phyloP scores from a whole-genome alignment of 1,284 basidiomycete genomes.

The Leccinum solheimii region DNA sequence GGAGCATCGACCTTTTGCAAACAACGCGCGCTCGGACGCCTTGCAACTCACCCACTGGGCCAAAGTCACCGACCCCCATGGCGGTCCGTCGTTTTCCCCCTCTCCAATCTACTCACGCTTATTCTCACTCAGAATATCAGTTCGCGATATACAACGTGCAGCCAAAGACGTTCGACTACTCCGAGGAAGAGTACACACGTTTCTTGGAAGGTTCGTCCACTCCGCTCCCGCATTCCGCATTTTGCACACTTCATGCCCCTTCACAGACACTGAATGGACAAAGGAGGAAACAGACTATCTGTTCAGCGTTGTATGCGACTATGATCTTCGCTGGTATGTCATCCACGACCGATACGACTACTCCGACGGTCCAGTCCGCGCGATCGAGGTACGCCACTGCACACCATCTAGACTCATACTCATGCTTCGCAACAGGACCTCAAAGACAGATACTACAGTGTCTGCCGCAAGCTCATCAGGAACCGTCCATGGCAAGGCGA shows the following conservation, averaged over 20 bases:
- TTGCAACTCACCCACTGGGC: slow-evolving; percentile 70
- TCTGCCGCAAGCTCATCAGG: slow-evolving; percentile 86
- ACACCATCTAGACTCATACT: slow-evolving; percentile 1
- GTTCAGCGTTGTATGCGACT: slow-evolving; percentile 79
- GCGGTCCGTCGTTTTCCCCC: slow-evolving; percentile 43
- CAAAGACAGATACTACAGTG: slow-evolving; percentile 93
- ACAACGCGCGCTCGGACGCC: slow-evolving; percentile 59
- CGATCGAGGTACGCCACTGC: slow-evolving; percentile 61
- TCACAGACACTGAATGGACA: slow-evolving; percentile 81
- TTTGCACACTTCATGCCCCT: slow-evolving; percentile 2
- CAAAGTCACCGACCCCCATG: slow-evolving; percentile 56
- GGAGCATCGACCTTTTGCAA: slow-evolving; percentile 75
- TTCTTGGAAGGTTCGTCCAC: slow-evolving; percentile 67
- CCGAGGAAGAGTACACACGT: slow-evolving; percentile 87
- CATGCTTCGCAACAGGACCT: slow-evolving; percentile 64
- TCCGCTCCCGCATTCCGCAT: neutral
- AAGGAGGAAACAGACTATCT: slow-evolving; percentile 96
- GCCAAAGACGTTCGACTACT: slow-evolving; percentile 76
- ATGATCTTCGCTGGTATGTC: slow-evolving; percentile 90
- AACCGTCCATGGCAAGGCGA: slow-evolving; percentile 83
- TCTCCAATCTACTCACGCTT: neutral
- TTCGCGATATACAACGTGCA: slow-evolving; percentile 83
- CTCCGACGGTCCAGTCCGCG: slow-evolving; percentile 51
- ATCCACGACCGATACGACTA: slow-evolving; percentile 90
- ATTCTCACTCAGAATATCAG: slow-evolving; percentile 54